A percentile compares a stretch with the other conserved stretches of the same genome.
Evolutionary conservation across 257 asterid species (phyloP).

Genomic region (Solanum bulbocastanum): DNA sequence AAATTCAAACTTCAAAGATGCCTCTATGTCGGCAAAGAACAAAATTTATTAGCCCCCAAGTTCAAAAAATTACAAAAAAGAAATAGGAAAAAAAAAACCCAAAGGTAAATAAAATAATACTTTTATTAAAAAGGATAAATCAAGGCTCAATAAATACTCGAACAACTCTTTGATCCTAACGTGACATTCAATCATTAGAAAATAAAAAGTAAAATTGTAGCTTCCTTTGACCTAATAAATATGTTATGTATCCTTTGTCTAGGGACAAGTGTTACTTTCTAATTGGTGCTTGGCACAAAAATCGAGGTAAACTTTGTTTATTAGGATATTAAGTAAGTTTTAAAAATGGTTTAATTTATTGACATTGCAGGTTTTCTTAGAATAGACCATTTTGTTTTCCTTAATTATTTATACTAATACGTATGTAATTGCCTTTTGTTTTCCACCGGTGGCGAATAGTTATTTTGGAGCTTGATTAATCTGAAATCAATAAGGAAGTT

Average conservation of each 20-base stretch:
- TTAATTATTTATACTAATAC: neutral
- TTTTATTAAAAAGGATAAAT: neutral
- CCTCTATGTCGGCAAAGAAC: constrained; percentile 9
- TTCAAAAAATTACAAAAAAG: neutral
- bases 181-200: constrained; percentile 53
- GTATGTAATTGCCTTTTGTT: constrained; percentile 11
- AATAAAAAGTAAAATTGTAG: neutral
- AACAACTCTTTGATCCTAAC: constrained; percentile 17
- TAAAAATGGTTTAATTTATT: constrained; percentile 15
- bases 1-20: constrained; percentile 3
- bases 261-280: constrained; percentile 20
- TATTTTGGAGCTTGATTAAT: neutral
- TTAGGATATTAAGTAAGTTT: neutral
- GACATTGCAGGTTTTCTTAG: constrained; percentile 16
- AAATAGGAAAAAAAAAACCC: neutral
- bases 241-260: neutral
- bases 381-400: neutral
- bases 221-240: constrained; percentile 12
- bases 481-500: neutral
- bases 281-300: constrained; percentile 17
- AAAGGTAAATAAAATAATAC: neutral
- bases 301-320: constrained; percentile 19
- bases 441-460: neutral
- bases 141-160: neutral
- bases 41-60: neutral